phyloP scores from a whole-genome alignment of 1,284 basidiomycete species.

The Heterobasidion irregulare region DNA sequence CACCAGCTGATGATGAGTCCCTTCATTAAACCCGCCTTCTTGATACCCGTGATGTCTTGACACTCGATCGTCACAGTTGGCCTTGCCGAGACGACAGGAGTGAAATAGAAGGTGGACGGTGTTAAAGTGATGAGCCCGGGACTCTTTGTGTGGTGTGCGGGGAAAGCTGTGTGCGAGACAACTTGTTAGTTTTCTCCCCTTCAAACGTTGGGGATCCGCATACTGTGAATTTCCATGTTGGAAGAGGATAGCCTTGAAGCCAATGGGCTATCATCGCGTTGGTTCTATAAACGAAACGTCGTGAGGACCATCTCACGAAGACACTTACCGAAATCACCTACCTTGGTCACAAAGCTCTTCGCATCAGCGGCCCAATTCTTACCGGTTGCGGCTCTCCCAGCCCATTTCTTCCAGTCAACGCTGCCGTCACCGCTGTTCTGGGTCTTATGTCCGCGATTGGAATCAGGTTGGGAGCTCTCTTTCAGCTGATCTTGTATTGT shows the following conservation, averaged over 20 bases:
- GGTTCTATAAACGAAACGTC: neutral
- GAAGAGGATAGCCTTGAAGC: conserved; percentile 4
- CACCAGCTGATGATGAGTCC: conserved; percentile 43
- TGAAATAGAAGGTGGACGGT: conserved; percentile 39
- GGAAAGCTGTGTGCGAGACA: conserved; percentile 37
- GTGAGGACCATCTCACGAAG: neutral
- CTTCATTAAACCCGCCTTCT: conserved; percentile 45
- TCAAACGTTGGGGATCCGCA: conserved; percentile 4
- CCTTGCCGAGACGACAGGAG: conserved; percentile 36
- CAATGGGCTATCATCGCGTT: neutral
- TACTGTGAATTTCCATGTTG: conserved; percentile 31
- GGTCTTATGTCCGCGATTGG: neutral
- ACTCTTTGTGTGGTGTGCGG: conserved; percentile 44
- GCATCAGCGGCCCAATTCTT: conserved; percentile 28
- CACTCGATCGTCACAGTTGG: conserved; percentile 40
- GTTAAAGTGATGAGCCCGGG: conserved; percentile 56
- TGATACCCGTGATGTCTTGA: conserved; percentile 41
- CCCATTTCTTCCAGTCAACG: conserved; percentile 51
- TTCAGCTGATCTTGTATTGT: neutral
- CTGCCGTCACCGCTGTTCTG: conserved; percentile 2
- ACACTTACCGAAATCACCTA: neutral
- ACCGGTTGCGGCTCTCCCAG: conserved; percentile 33
- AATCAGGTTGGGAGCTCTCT: neutral
- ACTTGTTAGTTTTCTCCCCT: too few relatives aligned
- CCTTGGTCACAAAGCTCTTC: neutral